phyloP scores from a whole-genome alignment of 177 flowering plant genomes.

The Telopea speciosissima region DNA sequence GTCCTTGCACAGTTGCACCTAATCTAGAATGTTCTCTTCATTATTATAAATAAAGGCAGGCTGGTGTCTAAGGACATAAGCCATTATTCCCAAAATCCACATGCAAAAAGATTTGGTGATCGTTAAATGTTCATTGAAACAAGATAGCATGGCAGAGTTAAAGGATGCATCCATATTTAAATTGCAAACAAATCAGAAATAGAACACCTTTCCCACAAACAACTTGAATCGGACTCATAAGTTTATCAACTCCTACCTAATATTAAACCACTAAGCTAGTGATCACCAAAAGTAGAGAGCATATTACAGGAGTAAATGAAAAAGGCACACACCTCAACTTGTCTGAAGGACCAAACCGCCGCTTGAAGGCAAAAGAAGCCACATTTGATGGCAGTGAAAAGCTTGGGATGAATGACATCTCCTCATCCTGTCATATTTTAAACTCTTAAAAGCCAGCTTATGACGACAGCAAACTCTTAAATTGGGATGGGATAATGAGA shows the following conservation, averaged over 20 bases:
- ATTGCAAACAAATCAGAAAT: too few relatives aligned
- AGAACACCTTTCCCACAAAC: background rate
- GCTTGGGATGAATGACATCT: slow-evolving; percentile 74
- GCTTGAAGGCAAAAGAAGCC: slow-evolving; percentile 81
- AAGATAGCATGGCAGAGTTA: too few relatives aligned
- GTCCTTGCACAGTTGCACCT: too few relatives aligned
- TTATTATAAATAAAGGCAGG: too few relatives aligned
- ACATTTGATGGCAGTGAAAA: slow-evolving; percentile 81
- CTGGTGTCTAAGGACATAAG: too few relatives aligned
- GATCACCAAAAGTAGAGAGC: background rate
- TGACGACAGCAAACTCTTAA: background rate
- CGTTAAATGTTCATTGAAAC: too few relatives aligned
- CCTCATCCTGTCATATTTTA: slow-evolving; percentile 58
- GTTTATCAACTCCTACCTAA: background rate
- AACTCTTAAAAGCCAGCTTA: background rate
- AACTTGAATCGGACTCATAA: background rate
- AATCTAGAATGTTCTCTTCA: too few relatives aligned
- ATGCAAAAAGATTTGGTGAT: too few relatives aligned
- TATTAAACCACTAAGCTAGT: background rate
- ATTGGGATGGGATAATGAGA: background rate
- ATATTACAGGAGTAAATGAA: background rate
- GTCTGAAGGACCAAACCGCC: slow-evolving; percentile 66
- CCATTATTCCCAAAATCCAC: too few relatives aligned
- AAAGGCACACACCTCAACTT: slow-evolving; percentile 59
- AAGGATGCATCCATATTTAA: too few relatives aligned